Percentiles rank a stretch among this genome's conserved stretches.
Evolutionary conservation across 225 moss, liverwort and hornwort species (phyloP).

Genomic region (Straminergon stramineum): DNA sequence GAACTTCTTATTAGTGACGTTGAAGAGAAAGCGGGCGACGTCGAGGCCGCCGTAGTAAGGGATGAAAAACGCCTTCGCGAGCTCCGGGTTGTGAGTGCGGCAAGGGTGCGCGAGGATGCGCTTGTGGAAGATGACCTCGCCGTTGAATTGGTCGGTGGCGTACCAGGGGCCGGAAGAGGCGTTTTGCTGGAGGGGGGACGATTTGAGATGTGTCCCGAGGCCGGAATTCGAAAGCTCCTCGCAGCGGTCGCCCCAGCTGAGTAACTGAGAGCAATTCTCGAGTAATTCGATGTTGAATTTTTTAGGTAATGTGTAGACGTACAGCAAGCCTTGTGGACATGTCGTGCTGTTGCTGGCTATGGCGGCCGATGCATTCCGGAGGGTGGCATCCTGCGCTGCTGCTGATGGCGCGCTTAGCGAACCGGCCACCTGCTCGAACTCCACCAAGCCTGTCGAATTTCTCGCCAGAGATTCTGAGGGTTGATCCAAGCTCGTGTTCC

Average conservation of each 20-base stretch:
- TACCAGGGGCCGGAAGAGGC: constrained; percentile 43
- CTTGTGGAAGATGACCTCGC: constrained; percentile 70
- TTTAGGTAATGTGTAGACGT: constrained; percentile 13
- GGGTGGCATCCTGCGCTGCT: background rate
- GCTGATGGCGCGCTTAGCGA: background rate
- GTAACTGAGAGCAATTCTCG: constrained; percentile 22
- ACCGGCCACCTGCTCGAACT: background rate
- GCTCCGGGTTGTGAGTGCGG: constrained; percentile 39
- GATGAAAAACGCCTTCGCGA: constrained; percentile 60
- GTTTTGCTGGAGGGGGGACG: constrained; percentile 12
- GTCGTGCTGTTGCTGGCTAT: background rate
- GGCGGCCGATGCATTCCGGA: background rate
- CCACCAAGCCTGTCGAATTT: background rate
- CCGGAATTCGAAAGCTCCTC: constrained; percentile 18
- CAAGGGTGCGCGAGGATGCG: constrained; percentile 58
- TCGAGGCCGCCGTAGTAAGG: constrained; percentile 81
- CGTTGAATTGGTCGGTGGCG: constrained; percentile 57
- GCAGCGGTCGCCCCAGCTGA: constrained; percentile 13
- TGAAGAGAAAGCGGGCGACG: constrained; percentile 64
- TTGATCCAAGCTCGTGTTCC: background rate
- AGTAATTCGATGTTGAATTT: constrained; percentile 24
- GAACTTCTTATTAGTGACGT: background rate
- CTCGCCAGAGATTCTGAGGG: background rate
- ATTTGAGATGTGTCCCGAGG: background rate
- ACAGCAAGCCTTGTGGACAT: constrained; percentile 6